Conservation (phyloP, 23 red algal genomes). For the Chondrus crispus region DNA sequence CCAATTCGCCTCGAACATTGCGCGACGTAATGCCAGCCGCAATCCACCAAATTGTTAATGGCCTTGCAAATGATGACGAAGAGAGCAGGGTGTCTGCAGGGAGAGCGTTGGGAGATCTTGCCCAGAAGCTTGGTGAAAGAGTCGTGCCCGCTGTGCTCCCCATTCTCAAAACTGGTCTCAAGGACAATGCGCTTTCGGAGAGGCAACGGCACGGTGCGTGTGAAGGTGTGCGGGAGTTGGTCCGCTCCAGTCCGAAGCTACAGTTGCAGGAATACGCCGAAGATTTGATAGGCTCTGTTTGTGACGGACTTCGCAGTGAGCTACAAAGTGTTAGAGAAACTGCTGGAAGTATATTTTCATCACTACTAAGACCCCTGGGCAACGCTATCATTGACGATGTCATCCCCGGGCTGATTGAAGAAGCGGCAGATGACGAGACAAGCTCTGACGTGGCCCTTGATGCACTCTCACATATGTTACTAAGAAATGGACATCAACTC, state of each 20-base stretch:
- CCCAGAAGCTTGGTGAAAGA: conserved; percentile 75
- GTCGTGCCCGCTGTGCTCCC: conserved; percentile 86
- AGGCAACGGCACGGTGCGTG: conserved; percentile 68
- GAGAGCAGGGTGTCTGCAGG: conserved; percentile 74
- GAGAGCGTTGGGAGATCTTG: conserved; percentile 68
- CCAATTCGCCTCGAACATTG: conserved; percentile 80
- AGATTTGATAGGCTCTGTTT: conserved; percentile 40
- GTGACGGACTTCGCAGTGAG: conserved; percentile 48
- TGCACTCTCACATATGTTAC: conserved; percentile 32
- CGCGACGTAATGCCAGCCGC: conserved; percentile 83
- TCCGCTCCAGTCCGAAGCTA: conserved; percentile 38
- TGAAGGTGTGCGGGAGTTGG: conserved; percentile 74
- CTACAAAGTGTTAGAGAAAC: conserved; percentile 29
- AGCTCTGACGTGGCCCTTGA: conserved; percentile 63
- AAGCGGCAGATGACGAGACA: neutral
- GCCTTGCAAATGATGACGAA: conserved; percentile 67
- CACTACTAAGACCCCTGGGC: conserved; percentile 58
- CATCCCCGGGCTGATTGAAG: conserved; percentile 44
- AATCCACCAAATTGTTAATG: conserved; percentile 69
- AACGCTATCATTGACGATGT: conserved; percentile 39
- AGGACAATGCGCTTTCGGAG: conserved; percentile 26
- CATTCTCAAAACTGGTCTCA: conserved; percentile 49
- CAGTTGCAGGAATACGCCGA: conserved; percentile 39
- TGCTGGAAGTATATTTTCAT: conserved; percentile 49
- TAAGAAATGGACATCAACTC: conserved; percentile 22